Conservation (phyloP, 768 basidiomycete species). For the Wakefieldia striispora region DNA sequence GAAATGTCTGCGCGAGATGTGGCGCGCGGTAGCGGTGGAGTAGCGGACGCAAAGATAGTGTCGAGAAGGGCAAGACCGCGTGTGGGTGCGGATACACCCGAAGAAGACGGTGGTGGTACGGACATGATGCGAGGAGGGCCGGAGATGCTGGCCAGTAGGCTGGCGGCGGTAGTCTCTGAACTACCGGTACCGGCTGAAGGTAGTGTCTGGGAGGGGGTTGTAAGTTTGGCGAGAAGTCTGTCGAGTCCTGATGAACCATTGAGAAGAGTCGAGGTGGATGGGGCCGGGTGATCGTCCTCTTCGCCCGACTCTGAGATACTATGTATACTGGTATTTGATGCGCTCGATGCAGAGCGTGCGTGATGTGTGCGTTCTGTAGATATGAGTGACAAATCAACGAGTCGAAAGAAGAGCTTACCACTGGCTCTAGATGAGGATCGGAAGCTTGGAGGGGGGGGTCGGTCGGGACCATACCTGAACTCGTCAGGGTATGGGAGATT, state of each 20-base stretch:
- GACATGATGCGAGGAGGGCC: conserved; percentile 35
- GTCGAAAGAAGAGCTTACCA: conserved; percentile 12
- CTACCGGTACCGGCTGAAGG: conserved; percentile 23
- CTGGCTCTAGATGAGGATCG: conserved; percentile 32
- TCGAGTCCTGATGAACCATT: conserved; percentile 39
- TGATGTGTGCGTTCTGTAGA: conserved; percentile 25
- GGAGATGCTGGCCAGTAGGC: conserved; percentile 50
- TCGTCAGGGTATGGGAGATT: conserved; percentile 71
- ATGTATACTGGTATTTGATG: conserved; percentile 35
- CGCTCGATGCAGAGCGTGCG: conserved; percentile 30
- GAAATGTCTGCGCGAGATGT: conserved; percentile 16
- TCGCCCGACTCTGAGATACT: conserved; percentile 34
- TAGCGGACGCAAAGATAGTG: conserved; percentile 73
- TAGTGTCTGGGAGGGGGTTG: conserved; percentile 16
- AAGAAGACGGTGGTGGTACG: conserved; percentile 28
- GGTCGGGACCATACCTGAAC: conserved; percentile 65
- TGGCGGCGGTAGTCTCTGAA: conserved; percentile 36
- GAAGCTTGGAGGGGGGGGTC: conserved; percentile 59
- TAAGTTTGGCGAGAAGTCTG: conserved; percentile 43
- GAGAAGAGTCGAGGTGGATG: conserved; percentile 10
- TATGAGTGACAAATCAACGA: conserved; percentile 9
- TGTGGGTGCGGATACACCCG: conserved; percentile 26
- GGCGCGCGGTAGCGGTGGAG: conserved; percentile 23
- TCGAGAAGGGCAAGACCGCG: conserved; percentile 63
- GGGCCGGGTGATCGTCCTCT: conserved; percentile 16